Base-by-base conservation (phyloP, 2,329 filamentous ascomycete genomes). In the Arthrobotrys megalospora region DNA sequence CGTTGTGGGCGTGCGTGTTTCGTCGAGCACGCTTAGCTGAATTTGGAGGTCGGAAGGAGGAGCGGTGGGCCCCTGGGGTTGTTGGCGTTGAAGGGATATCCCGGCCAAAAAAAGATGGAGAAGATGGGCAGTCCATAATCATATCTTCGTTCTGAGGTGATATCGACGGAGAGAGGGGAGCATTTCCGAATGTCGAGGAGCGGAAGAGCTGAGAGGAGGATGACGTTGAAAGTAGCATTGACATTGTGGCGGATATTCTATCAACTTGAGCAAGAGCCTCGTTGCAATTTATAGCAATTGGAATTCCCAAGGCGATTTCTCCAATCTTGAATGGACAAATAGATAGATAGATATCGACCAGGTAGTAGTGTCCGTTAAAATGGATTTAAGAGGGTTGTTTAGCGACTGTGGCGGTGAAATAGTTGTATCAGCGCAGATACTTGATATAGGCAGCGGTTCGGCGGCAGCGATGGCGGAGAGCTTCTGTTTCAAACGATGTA, bases 91-190 rank as follows among this genome's bases (percentile, higher is more conserved):
- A 67, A 38, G 75, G 75, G 16, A 78, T 72, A 41, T 78, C 75
- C 24, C 67, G 60, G 3, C 67, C 62, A 45, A 67, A 72, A 38
- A 78, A 67, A 10, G 75, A 72, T 3, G 75, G 75, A 16, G 75
- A 78, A 5, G 75, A 72, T 5, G 75, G 75, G 19, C 67, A 78
- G 34, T 78, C 75, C 75, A 78, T 72, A n/a, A 78, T 52, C 50
- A 78, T 63, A 38, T 78, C 75, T 36, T 72, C 75, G 38, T 58
- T 72, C 21, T 68, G 67, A 4, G 75, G 67, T 3, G 75, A 78
- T 28, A 71, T 47, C 3, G 75, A 78, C 10, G 75, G 75, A 11
- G 75, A 78, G 12, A 72, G 47, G 12, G 75, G 75, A 14, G 68
- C 43, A 16, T 63, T 67, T 55, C 73, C 73, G 36, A 78, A 72